Conservation (phyloP, 805 yeast species). For the Hyphopichia homilentoma region DNA sequence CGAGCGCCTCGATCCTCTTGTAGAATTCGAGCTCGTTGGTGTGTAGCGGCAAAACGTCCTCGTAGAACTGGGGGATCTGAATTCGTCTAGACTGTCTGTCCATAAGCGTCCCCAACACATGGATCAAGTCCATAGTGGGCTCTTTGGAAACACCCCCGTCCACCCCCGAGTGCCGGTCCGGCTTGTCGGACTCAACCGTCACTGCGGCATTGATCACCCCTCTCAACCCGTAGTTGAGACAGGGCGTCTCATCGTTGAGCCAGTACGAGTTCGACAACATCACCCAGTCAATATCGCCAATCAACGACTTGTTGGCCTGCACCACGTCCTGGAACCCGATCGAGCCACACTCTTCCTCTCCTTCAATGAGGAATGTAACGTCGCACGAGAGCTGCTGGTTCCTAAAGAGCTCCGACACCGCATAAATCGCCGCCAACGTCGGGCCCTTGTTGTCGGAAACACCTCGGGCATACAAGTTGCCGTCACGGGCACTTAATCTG, state of each 20-base stretch:
- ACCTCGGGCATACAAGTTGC: conserved; percentile 88
- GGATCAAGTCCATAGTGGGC: conserved; percentile 83
- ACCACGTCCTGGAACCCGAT: conserved; percentile 75
- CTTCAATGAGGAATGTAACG: conserved; percentile 82
- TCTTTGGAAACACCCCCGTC: conserved; percentile 91
- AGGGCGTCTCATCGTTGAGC: conserved; percentile 86
- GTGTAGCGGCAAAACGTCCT: conserved; percentile 57
- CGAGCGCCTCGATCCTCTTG: conserved; percentile 49
- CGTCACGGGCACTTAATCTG: conserved; percentile 68
- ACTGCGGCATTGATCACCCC: conserved; percentile 86
- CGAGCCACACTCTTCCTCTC: conserved; percentile 94
- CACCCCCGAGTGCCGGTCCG: conserved; percentile 94
- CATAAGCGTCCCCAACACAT: conserved; percentile 62
- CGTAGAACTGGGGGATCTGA: conserved; percentile 71
- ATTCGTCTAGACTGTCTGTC: conserved; percentile 35
- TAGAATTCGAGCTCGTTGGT: conserved; percentile 59
- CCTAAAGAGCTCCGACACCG: conserved; percentile 69
- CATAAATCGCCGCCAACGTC: conserved; percentile 75
- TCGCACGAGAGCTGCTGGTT: conserved; percentile 57
- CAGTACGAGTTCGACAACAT: conserved; percentile 88
- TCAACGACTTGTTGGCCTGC: conserved; percentile 41
- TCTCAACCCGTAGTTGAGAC: conserved; percentile 89
- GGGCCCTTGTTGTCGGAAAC: conserved; percentile 97
- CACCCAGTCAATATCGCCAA: conserved; percentile 79
- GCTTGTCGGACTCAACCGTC: conserved; percentile 64